These are phyloP conservation scores for Exophiala bonariae DNA, from an alignment of 2,329 filamentous ascomycete genomes.

Conservation along the genomic window DNA sequence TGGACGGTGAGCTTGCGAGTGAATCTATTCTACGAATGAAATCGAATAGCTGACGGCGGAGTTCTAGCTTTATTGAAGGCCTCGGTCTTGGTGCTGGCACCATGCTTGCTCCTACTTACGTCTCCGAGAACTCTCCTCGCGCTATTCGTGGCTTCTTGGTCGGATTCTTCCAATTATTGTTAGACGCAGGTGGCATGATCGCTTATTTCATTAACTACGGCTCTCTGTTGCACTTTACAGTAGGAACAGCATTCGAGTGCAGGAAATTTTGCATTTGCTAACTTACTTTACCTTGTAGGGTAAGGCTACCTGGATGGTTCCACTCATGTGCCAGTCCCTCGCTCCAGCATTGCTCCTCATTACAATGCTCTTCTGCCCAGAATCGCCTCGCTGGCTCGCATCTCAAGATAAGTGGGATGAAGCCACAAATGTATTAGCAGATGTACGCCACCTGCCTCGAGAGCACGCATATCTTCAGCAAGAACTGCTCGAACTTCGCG, in stretches of 20 bases:
- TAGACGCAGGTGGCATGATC: conserved; percentile 35
- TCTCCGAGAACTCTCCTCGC: conserved; percentile 59
- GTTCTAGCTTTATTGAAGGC: conserved; percentile 49
- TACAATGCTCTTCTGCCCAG: conserved; percentile 31
- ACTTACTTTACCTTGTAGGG: too few relatives aligned
- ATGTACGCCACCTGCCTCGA: conserved; percentile 55
- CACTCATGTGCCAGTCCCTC: conserved; percentile 64
- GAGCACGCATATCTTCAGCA: conserved; percentile 56
- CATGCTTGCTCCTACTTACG: conserved; percentile 62
- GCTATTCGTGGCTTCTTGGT: conserved; percentile 47
- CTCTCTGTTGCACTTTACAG: conserved; percentile 43
- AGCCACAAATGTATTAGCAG: conserved; percentile 57
- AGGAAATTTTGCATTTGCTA: too few relatives aligned
- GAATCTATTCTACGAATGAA: too few relatives aligned
- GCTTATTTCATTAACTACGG: conserved; percentile 53
- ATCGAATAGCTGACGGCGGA: neutral
- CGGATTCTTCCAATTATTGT: conserved; percentile 35
- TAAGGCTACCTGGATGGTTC: conserved; percentile 60
- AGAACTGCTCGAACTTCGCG: conserved; percentile 61
- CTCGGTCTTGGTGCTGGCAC: conserved; percentile 61
- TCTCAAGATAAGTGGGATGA: conserved; percentile 68
- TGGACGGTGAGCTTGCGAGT: conserved; percentile 45
- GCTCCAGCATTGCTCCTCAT: conserved; percentile 33
- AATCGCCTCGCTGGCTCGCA: conserved; percentile 45
- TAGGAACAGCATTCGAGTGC: conserved; percentile 38